Evolutionary conservation across 179 eudicot species (phyloP), one percentile per base, ranked within the genome.

Genomic region (Beta macrorhiza): DNA sequence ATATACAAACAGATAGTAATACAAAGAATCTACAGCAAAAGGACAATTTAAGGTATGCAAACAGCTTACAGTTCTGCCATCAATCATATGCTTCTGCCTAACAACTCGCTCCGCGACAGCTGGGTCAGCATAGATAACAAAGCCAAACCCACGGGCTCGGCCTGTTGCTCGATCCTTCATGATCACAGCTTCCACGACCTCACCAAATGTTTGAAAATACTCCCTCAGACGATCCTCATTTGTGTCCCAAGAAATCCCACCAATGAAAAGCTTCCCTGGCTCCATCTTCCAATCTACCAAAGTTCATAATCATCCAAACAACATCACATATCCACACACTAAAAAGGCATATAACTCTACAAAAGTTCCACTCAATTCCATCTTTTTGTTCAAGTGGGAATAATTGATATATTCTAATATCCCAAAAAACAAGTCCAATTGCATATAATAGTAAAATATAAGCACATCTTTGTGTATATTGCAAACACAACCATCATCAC

Each of bases 191-290:
- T 93, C 98, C 78, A 91, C 84, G 22, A 93, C 95, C 75, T 93
- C 98, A 59, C 98, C 98, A 87, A 84, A 93, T 44, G 85, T 80
- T 76, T 89, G 86, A 67, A 93, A 92, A 84, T 93, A 93, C 78
- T 91, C 98, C 81, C 86, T 91, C 78, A 93, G 84, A 19, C 95
- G 90, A 72, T 91, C 95, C 77, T 92, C 98, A 83, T 90, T 90
- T 17, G 98, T 93, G 83, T 93, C 98, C 98, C 98, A 93, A 1
- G 98, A 92, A 89, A 93, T 93, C 82, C 98, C 98, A 80, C 98
- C 98, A 58, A 93, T 85, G 81, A 93, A 93, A 72, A 93, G 87
- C 91, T 93, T 93, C 59, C 98, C 97, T 77, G 90, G 89, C 69
- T 89, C 97, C 91, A 91, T 90, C 85, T 88, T 49, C 87, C 92